These are phyloP conservation scores for Lasiodiplodia sp. DNA, from an alignment of 2,329 filamentous ascomycete genomes.

Conservation along the genomic window DNA sequence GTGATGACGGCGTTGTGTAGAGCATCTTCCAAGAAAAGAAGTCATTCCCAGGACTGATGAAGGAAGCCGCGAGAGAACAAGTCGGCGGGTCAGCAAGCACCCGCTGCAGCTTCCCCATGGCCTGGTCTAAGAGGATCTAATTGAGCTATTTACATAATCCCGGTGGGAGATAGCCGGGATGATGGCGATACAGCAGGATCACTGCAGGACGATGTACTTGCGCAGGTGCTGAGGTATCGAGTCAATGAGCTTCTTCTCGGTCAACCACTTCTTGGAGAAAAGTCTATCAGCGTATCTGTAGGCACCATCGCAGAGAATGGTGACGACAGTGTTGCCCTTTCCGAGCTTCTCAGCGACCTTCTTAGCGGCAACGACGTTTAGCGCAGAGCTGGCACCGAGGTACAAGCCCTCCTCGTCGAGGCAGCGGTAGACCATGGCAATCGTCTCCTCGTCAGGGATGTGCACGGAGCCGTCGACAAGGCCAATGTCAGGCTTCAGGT, in stretches of 20 bases:
- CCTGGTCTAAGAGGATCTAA: background rate
- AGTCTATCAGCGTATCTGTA: slow-evolving; percentile 94
- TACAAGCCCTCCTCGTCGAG: slow-evolving; percentile 96
- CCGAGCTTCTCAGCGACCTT: slow-evolving; percentile 92
- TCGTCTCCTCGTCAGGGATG: slow-evolving; percentile 91
- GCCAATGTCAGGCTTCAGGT: slow-evolving; percentile 83
- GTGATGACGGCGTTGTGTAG: background rate
- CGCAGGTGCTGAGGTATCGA: slow-evolving; percentile 85
- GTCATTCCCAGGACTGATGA: background rate
- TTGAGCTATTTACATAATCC: slow-evolving; percentile 21
- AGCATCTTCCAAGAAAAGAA: background rate
- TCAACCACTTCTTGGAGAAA: slow-evolving; percentile 91
- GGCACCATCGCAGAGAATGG: slow-evolving; percentile 93
- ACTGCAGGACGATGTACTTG: slow-evolving; percentile 87
- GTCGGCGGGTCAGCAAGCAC: background rate
- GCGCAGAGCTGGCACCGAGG: slow-evolving; percentile 87
- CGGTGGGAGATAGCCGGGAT: background rate
- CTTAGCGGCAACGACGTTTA: slow-evolving; percentile 95
- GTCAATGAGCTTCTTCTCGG: slow-evolving; percentile 80
- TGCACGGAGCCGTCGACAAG: slow-evolving; percentile 84
- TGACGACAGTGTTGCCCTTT: slow-evolving; percentile 88
- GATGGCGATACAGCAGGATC: background rate
- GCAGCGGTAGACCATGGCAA: slow-evolving; percentile 97
- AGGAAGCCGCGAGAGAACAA: background rate
- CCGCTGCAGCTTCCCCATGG: background rate